Percentiles rank a stretch among this genome's conserved stretches.
Evolutionary conservation across 441 rosid genomes (phyloP).

Genomic region (Dalechampia spathulata): DNA sequence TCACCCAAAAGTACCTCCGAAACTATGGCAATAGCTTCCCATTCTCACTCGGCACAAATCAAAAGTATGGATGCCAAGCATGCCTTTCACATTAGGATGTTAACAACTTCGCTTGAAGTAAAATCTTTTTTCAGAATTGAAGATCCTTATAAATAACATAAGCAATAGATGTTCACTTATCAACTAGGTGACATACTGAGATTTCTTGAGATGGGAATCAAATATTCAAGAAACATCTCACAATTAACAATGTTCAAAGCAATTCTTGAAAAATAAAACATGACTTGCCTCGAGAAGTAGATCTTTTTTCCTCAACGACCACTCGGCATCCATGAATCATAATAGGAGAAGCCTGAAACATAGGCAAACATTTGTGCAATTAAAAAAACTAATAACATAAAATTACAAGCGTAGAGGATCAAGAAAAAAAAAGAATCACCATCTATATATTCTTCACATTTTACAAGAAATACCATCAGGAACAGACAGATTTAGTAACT

Average conservation of each 20-base stretch:
- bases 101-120: neutral
- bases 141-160: too few relatives aligned
- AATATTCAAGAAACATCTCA: too few relatives aligned
- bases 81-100: neutral
- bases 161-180: too few relatives aligned
- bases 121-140: neutral
- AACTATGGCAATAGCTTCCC: neutral
- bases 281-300: slow-evolving; percentile 79
- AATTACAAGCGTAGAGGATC: neutral
- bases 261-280: slow-evolving; percentile 11
- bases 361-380: neutral
- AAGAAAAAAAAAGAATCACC: neutral
- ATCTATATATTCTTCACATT: too few relatives aligned
- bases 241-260: too few relatives aligned
- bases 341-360: slow-evolving; percentile 80
- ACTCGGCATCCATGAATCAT: slow-evolving; percentile 59
- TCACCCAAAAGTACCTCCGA: too few relatives aligned
- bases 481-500: neutral
- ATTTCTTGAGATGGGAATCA: too few relatives aligned
- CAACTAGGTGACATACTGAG: too few relatives aligned
- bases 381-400: neutral
- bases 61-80: neutral
- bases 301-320: slow-evolving; percentile 79
- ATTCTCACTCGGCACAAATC: neutral
- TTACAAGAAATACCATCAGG: neutral